Evolutionary conservation across 2,329 filamentous ascomycete genomes (phyloP).

Genomic region (Fusarium pilosicola): DNA sequence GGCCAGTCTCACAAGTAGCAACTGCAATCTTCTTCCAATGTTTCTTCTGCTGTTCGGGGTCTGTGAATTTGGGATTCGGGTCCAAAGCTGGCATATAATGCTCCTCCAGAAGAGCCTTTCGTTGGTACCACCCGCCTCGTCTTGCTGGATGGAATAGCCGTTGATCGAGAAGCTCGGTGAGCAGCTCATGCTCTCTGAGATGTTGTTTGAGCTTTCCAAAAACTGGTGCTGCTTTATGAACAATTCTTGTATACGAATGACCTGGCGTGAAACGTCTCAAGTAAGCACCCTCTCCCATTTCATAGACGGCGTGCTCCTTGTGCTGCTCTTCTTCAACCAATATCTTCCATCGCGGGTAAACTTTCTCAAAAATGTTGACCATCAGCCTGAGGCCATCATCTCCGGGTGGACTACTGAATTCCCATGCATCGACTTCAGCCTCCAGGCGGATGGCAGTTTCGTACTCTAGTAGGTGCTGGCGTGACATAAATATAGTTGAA

Average conservation of each 20-base stretch:
- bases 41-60: slow-evolving; percentile 72
- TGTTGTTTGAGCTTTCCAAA: slow-evolving; percentile 86
- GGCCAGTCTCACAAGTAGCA: slow-evolving; percentile 82
- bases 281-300: slow-evolving; percentile 87
- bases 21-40: slow-evolving; percentile 83
- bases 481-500: slow-evolving; percentile 85
- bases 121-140: slow-evolving; percentile 93
- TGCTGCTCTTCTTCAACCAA: slow-evolving; percentile 78
- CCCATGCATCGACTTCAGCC: slow-evolving; percentile 83
- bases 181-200: slow-evolving; percentile 76
- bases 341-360: slow-evolving; percentile 83
- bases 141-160: slow-evolving; percentile 85
- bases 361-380: slow-evolving; percentile 75
- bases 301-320: slow-evolving; percentile 81
- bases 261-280: slow-evolving; percentile 88
- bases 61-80: slow-evolving; percentile 51
- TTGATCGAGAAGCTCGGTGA: slow-evolving; percentile 81
- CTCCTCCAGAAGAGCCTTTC: slow-evolving; percentile 92
- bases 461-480: slow-evolving; percentile 82
- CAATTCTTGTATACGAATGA: slow-evolving; percentile 91
- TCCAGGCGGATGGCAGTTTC: slow-evolving; percentile 87
- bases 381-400: slow-evolving; percentile 74
- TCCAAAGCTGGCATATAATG: slow-evolving; percentile 84
- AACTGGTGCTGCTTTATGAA: slow-evolving; percentile 85
- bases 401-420: slow-evolving; percentile 77